Evolutionary conservation across 202 grass and related monocot species (phyloP), one percentile per base, ranked within the genome.

Genomic region (Digitaria exilis): DNA sequence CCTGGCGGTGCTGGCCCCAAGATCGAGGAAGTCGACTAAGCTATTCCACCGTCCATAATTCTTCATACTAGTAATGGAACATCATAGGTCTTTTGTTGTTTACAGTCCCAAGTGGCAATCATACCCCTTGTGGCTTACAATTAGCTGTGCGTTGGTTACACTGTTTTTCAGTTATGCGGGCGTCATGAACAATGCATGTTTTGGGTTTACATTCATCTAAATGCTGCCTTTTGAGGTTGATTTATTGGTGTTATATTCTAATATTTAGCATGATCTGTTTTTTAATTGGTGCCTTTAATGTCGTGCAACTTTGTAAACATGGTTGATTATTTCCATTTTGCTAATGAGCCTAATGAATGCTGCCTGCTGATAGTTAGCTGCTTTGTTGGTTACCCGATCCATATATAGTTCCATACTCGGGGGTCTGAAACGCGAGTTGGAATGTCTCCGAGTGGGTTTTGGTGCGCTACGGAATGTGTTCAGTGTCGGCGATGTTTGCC

Each of bases 1-100:
- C 64, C 84, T 31, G 86, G 65, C 0, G 87, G 84, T 35, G 80
- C 86, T 94, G 88, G 88, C 21, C 88, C 91, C 17, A 90, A 94
- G 83, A 91, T 87, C 17, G 88, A 91, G 76, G 88, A 94, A 65
- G 83, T 94, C 21, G 86, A 89, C 51, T 94, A 94, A 94, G 63
- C 75, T 62, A 76, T 32, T n/a, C n/a, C n/a, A 0, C 4, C 0
- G 15, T 14, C 69, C 59, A 75, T 83, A n/a, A 51, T 83, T 21
- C 3, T 52, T 43, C 24, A 16, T 61, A 15, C 0, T 71, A 29
- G 29, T 50, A 25, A 55, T 50, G 16, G 9, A 22, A 46, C 1
- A 32, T 64, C 31, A 43, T 77, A 67, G 16, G 3, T 43, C 73
- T 85, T 85, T 79, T 86, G 41, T 70, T 88, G 25, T 12, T 88